Base-by-base conservation (phyloP, 2,329 filamentous ascomycete genomes). In the Ilyonectria robusta region DNA sequence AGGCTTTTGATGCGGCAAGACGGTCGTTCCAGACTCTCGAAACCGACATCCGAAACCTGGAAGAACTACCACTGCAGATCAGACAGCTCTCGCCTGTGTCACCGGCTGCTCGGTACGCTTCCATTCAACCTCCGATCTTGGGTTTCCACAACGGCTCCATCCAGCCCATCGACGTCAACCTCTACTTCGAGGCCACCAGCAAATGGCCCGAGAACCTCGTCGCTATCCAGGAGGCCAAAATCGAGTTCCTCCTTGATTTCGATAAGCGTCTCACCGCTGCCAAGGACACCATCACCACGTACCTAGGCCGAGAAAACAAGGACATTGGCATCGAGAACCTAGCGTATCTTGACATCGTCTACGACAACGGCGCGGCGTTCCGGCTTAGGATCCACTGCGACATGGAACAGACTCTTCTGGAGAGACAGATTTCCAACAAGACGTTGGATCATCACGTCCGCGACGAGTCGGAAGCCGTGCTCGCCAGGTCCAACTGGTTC, bases 171-270 rank as follows among this genome's bases (percentile, higher is more conserved):
- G 91, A 97, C 72, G 88, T 97, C 35, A 88, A 94, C 47, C 86
- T 99, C 54, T 95, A 95, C 77, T 98, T 99, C 74, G 96, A 99
- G 82, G 93, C 93, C 5, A 98, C 96, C 7, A 92, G 91, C 51
- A 92, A 94, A 72, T 99, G 96, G 96, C 96, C 96, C 0, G 95
- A 98, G 77, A 94, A 97, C 76, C 82, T 98, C 9, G 89, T 89
- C 4, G 95, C 95, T 6, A 97, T 98, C 62, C 96, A 99, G 79
- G 90, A 94, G 76, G 95, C 94, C 13, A 99, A 99, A 81, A 88
- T 97, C 44, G 96, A 97, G 4, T 97, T 99, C 77, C 85, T 96
- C 4, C 82, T 98, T 4, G 89, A 91, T 73, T 90, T 97, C 63
- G 90, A 91, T 56, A 89, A 91, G 58, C 86, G 94, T 3, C 83